A percentile compares a stretch with the other conserved stretches of the same genome.
Evolutionary conservation across 2,329 filamentous ascomycete genomes (phyloP).

Genomic region (Verticillium zaregamsianum): DNA sequence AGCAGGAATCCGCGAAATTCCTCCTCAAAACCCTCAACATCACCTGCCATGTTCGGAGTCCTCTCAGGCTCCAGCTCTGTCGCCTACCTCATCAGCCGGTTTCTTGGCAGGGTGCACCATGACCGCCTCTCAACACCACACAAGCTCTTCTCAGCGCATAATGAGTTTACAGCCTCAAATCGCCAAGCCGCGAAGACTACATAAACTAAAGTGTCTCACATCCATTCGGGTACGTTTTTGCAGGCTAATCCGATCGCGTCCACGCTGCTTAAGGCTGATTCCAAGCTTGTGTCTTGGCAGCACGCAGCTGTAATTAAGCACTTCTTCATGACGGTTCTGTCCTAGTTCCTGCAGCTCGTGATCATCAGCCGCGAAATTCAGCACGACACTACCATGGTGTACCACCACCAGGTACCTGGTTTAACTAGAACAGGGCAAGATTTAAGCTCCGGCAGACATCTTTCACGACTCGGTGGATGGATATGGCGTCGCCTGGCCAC

Average conservation of each 20-base stretch:
- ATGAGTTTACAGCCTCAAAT: not conserved
- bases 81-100: no score
- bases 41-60: no score
- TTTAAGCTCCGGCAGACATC: not conserved
- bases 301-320: not conserved
- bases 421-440: not conserved
- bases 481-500: not conserved
- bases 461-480: not conserved
- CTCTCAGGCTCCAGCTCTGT: no score
- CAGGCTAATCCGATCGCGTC: not conserved
- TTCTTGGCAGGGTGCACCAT: no score
- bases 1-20: no score
- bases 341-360: not conserved
- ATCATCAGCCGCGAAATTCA: not conserved
- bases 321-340: not conserved
- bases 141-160: no score
- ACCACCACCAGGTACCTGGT: not conserved
- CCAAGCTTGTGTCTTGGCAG: not conserved
- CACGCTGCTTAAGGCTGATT: not conserved
- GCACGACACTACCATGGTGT: not conserved
- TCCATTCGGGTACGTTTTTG: not conserved
- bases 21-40: no score
- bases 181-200: no score
- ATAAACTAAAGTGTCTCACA: no score
- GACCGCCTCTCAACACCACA: no score